Percentiles rank a stretch among this genome's conserved stretches.
Evolutionary conservation across 345 rosid species (phyloP).

Genomic region (Theobroma cacao): DNA sequence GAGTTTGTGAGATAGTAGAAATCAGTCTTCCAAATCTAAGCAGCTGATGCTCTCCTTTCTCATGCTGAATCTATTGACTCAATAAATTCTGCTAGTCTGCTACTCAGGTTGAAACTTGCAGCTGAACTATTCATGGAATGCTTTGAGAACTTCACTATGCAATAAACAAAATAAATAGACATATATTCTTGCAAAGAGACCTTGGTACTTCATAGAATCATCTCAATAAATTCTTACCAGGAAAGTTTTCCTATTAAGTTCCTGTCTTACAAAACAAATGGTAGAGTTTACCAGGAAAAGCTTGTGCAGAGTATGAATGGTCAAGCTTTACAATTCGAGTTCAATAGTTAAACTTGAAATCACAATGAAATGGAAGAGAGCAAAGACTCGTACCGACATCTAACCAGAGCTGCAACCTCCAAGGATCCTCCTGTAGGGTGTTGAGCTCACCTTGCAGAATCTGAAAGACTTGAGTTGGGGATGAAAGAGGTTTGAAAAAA

Average conservation of each 20-base stretch:
- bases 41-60: not conserved
- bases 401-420: constrained; percentile 24
- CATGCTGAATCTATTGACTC: not conserved
- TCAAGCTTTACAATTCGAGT: constrained; percentile 1
- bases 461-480: not conserved
- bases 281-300: not conserved
- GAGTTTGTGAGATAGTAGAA: too few relatives aligned
- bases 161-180: too few relatives aligned
- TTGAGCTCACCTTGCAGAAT: not conserved
- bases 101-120: not conserved
- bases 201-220: too few relatives aligned
- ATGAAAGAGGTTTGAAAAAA: not conserved
- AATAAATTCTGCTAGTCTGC: not conserved
- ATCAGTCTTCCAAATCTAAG: too few relatives aligned
- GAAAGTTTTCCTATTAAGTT: too few relatives aligned
- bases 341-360: not conserved
- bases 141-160: too few relatives aligned
- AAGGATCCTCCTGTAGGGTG: constrained; percentile 16
- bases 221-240: too few relatives aligned
- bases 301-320: not conserved
- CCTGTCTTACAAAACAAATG: too few relatives aligned
- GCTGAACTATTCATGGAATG: too few relatives aligned
- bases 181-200: too few relatives aligned
- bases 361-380: not conserved
- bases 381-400: constrained; percentile 55